Evolutionary conservation across 164 flowering plant species (phyloP), one percentile per base, ranked within the genome.

Genomic region (Cinnamomum chago): DNA sequence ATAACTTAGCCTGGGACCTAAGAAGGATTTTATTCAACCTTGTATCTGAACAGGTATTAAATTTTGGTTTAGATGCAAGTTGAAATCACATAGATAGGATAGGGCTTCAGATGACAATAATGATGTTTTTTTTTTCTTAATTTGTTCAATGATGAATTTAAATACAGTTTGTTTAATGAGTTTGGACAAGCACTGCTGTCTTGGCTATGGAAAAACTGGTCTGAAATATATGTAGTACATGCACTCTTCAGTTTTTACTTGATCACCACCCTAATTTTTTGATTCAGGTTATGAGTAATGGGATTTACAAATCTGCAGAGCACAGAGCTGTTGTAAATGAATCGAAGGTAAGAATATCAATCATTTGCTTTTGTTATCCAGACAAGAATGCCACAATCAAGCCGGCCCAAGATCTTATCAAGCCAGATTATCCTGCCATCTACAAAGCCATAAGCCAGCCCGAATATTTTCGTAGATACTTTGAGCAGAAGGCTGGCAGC

Each of bases 281-380:
- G 47, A 30, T 65, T 24, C 76, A 73, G 76, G 50, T 73, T 2
- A 66, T 73, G 70, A 73, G 76, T 52, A 75, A 68, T 68, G 77
- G 77, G 52, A 67, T 30, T 17, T 68, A 68, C 77, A 30, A 15
- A 58, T n/a, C 65, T 40, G 11, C 77, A 47, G 66, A 75, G 28
- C 77, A 75, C 77, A 75, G 77, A 18, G 77, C 51, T 23, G 55
- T 69, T 14, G 77, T 68, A 22, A 75, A 68, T 35, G 58, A 58
- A 10, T 12, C 18, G 67, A 68, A 68, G 52, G 72, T 68, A 72
- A 75, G 76, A 51, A n/a, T 58, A 23, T 58, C 77, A 0, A 68
- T 75, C 9, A 67, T 68, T 40, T 58, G 67, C 66, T 75, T 75
- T 64, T 75, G 77, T 35, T 58, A 75, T 40, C 77, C 77, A 30